Percentiles rank a stretch among this genome's conserved stretches.
Evolutionary conservation across 306 rosid species (phyloP).

Genomic region (Parietaria judaica): DNA sequence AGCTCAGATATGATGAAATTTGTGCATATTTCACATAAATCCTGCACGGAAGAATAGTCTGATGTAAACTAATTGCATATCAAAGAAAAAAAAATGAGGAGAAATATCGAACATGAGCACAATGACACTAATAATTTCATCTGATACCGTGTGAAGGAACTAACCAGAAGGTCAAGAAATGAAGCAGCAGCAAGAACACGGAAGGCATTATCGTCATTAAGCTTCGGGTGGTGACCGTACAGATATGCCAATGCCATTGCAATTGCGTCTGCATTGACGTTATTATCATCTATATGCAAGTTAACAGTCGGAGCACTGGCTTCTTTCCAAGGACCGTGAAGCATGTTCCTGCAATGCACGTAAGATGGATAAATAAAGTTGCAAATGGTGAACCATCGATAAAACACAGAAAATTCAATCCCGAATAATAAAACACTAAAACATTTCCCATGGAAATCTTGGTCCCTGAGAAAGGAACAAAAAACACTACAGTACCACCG

Average conservation of each 20-base stretch:
- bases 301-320: conserved; percentile 71
- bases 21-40: conserved; percentile 88
- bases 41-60: conserved; percentile 41
- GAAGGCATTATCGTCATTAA: conserved; percentile 77
- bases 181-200: conserved; percentile 97
- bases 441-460: background rate
- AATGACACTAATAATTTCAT: background rate
- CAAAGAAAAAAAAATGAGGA: background rate
- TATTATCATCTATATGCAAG: conserved; percentile 77
- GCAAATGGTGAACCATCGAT: too few relatives aligned
- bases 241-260: conserved; percentile 84
- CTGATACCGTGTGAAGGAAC: conserved; percentile 1
- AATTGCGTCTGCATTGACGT: conserved; percentile 81
- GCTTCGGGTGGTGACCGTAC: conserved; percentile 93
- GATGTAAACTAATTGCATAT: conserved; percentile 9
- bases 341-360: conserved; percentile 69
- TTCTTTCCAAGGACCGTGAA: conserved; percentile 99
- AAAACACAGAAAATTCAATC: background rate
- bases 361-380: background rate
- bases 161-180: conserved; percentile 96
- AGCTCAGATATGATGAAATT: conserved; percentile 89
- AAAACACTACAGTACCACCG: background rate
- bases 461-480: background rate
- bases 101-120: background rate
- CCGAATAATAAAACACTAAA: background rate